Conservation (phyloP, 306 rosid species). For the Trichosanthes cucumerina region DNA sequence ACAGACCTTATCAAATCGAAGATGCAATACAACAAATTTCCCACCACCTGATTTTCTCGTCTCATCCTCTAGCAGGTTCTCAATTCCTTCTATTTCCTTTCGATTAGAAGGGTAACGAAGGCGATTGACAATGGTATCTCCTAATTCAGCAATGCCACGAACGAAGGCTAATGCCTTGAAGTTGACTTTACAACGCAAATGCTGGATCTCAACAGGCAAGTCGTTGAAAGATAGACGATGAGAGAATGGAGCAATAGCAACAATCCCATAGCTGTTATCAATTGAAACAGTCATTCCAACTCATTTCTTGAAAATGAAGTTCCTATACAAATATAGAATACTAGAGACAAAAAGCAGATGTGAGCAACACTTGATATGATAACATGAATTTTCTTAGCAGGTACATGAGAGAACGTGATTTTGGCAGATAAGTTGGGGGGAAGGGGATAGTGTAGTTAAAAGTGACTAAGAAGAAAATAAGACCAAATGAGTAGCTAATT, state of each 20-base stretch:
- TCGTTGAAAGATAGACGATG: conserved; percentile 79
- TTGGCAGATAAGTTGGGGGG: not conserved
- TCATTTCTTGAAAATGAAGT: not conserved
- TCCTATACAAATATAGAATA: not conserved
- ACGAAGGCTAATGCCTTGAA: conserved; percentile 78
- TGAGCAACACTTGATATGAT: not conserved
- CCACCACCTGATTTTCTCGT: conserved; percentile 29
- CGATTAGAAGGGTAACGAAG: conserved; percentile 43
- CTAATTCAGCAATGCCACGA: conserved; percentile 63
- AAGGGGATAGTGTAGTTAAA: too few species aligned
- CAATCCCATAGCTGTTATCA: conserved; percentile 56
- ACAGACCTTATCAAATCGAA: conserved; percentile 89
- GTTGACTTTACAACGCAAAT: conserved; percentile 81
- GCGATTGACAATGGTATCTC: conserved; percentile 68
- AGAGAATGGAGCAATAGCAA: conserved; percentile 91
- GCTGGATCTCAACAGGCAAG: conserved; percentile 74
- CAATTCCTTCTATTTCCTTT: conserved; percentile 23
- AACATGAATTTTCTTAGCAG: not conserved
- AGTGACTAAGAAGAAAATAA: not conserved
- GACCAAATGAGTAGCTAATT: not conserved
- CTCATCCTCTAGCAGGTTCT: conserved; percentile 30
- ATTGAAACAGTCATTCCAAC: conserved; percentile 2
- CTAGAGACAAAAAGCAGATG: not conserved
- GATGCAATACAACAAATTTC: conserved; percentile 83
- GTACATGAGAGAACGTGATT: not conserved